Conservation (phyloP, 164 flowering plant species). For the Piper betle region DNA sequence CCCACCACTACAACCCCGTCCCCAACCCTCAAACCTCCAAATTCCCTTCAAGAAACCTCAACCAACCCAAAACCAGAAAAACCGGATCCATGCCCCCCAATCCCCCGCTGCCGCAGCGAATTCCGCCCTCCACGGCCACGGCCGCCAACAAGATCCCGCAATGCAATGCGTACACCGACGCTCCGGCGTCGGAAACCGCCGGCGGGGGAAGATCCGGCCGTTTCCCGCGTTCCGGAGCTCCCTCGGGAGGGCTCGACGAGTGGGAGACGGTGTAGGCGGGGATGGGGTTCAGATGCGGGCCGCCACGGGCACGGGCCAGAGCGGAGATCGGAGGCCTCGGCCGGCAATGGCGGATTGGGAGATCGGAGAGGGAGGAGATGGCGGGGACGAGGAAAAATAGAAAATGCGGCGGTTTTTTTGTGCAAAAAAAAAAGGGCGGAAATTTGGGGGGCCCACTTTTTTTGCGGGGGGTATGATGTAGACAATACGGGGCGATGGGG, state of each 20-base stretch:
- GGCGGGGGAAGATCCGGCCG: not conserved
- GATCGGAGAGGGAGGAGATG: not conserved
- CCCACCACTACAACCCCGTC: not conserved
- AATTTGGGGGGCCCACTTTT: not conserved
- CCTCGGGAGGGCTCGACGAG: not conserved
- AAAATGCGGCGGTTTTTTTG: too few relatives aligned
- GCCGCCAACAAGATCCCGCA: not conserved
- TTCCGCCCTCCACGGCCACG: not conserved
- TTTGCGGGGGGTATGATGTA: not conserved
- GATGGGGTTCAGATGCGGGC: not conserved
- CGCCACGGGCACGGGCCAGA: not conserved
- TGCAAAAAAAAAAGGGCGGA: not conserved
- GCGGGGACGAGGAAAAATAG: not conserved
- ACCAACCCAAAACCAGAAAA: not conserved
- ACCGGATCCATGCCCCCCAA: not conserved
- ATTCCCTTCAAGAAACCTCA: too few relatives aligned
- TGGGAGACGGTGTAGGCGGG: not conserved
- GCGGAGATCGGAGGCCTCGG: not conserved
- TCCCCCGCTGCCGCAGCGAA: not conserved
- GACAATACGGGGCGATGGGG: not conserved
- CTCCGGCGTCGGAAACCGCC: not conserved
- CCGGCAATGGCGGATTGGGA: not conserved
- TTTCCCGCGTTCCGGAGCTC: not conserved
- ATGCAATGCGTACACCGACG: not conserved
- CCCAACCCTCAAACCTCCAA: not conserved